Evolutionary conservation across 768 basidiomycete species (phyloP), one percentile per base, ranked within the genome.

Genomic region (Kwoniella bestiolae): DNA sequence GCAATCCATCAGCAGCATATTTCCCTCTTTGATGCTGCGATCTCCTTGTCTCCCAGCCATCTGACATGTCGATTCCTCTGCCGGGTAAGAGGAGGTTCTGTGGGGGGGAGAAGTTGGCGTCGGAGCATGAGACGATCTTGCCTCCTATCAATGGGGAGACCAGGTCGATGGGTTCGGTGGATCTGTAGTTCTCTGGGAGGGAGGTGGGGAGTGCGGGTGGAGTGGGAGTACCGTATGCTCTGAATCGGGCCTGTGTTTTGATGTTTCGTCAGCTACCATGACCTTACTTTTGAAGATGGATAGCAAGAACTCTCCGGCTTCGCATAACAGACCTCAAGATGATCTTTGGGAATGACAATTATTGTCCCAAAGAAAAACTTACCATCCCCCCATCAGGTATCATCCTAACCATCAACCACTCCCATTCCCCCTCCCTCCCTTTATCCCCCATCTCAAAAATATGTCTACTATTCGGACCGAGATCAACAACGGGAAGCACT

Each of bases 361-460:
- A n/a, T 8, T 35, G 61, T n/a, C n/a, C n/a, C n/a, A n/a, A n/a
- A n/a, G 51, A 51, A 29, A 55, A 46, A 83, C 89, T 83, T 76
- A 93, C 94, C 77, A 98, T 93, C 2, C 96, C 96, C 44, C 96
- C 96, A 74, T 99, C 96, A 2, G 96, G 96, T 82, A 93, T 92
- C 87, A 95, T 94, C 71, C 90, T 88, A 25, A 99, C 87, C 81
- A 91, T 96, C 64, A 99, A 45, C 31, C 69, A 72, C 31, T 58
- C 68, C 71, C 72, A 78, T 11, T 44, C 41, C 2, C 71, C 72
- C 44, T 61, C 0, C 86, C 86, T 12, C 83, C 77, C 72, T 16
- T 87, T 65, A 1, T 34, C 25, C 6, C 63, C 69, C 77, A 94
- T 84, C 65, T 86, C 86, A 85, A 97, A 98, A 34, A 97, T 84